A percentile compares a stretch with the other conserved stretches of the same genome.
Conservation (phyloP, 2,329 filamentous ascomycete species). For the Ceratocystis diversiconidia region DNA sequence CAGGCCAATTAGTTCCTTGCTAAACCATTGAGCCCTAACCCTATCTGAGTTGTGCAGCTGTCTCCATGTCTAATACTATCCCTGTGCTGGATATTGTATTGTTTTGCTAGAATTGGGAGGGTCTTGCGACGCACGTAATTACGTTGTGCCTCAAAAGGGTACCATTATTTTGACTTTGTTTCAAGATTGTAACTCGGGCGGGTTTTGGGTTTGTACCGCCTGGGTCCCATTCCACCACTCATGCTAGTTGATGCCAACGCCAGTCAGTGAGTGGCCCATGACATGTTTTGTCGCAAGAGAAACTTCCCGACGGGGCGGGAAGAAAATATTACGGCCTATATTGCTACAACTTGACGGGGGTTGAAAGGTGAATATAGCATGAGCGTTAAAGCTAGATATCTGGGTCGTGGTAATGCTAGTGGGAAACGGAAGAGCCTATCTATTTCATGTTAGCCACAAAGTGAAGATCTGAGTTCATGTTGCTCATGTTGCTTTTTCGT, state of each 20-base stretch:
- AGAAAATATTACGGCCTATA: background rate
- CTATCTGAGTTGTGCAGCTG: too few species aligned
- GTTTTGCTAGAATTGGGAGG: too few species aligned
- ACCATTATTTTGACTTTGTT: background rate
- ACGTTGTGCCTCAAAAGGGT: background rate
- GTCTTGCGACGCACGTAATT: background rate
- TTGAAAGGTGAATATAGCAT: background rate
- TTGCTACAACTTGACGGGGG: background rate
- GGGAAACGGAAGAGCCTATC: background rate
- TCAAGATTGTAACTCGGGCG: background rate
- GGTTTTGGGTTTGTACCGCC: background rate
- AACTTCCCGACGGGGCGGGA: background rate
- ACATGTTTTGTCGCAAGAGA: conserved; percentile 1
- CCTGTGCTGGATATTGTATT: background rate
- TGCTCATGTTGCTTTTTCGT: background rate
- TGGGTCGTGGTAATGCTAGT: background rate
- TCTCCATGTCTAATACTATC: background rate
- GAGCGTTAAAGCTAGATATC: background rate
- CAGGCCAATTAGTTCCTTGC: background rate
- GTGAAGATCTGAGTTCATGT: background rate
- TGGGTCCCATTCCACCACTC: background rate
- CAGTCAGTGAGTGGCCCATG: background rate
- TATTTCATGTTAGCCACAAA: background rate
- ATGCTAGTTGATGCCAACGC: background rate
- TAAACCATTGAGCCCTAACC: too few species aligned